Base-by-base conservation (phyloP, 2,329 filamentous ascomycete species). In the Mollisia scopiformis region DNA sequence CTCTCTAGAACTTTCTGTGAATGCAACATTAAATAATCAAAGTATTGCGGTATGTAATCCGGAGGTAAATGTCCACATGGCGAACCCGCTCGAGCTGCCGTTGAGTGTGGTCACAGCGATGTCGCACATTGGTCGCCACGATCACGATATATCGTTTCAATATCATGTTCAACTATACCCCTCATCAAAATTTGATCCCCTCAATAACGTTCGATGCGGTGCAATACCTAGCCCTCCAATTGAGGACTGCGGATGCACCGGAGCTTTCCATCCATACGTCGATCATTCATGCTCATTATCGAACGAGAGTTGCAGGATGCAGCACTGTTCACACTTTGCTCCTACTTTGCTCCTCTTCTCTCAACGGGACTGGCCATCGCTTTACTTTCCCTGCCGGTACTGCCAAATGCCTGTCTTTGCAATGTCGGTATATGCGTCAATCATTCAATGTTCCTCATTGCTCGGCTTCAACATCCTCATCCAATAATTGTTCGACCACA, bases 391-490 rank as follows among this genome's bases (percentile, higher is more conserved):
- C 21, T 47, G 43, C 43, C 57, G 57, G 57, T 43, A 59, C 50
- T 55, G 55, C 30, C 52, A 13, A 59, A 59, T 59, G 51, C 57
- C 33, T 59, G 51, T 27, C 25, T 13, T 27, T 50, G 30, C 49
- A 27, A 55, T 55, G 57, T 54, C 57, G 51, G 57, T 28, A 59
- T 54, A 47, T 55, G 50, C 35, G 30, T 55, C 39, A 55, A 59
- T 55, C 50, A 43, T 16, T 43, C 19, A 41, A 43, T 41, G 7
- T 27, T 25, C 39, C 30, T 21, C 10, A 2, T 25, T 52, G 39
- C 27, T 4, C 39, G 27, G 39, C 25, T 39, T 19, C 14, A 16
- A 25, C 28, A 7, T 25, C 28, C 50, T 28, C 33, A 41, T 25
- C 41, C 43, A 47, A 16, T 47, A 16, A 39, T 2, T 16, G 23